Base-by-base conservation (phyloP, 768 basidiomycete genomes). In the Boletus vermiculosoides region DNA sequence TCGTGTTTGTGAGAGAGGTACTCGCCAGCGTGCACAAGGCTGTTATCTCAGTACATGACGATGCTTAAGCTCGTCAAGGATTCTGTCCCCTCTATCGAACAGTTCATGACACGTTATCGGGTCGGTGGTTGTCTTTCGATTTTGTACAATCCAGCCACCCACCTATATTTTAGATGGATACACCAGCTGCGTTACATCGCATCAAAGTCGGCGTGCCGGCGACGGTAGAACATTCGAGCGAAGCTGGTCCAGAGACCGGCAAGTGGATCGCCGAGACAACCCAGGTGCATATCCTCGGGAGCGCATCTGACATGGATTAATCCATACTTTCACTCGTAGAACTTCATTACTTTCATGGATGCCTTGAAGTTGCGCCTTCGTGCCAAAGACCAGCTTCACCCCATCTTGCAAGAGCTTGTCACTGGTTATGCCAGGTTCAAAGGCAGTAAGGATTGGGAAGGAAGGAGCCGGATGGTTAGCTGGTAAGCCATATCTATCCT, bases 231-330 rank as follows among this genome's bases (percentile, higher is more conserved):
- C 96, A 98, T 71, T 91, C 92, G 13, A 89, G 90, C 45, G 94
- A 94, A 71, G 89, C 89, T 9, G 93, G 92, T 1, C 90, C 89
- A 12, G 95, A 98, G 73, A 92, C 92, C 0, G 90, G 91, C 36
- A 97, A 98, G 73, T 94, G 92, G 90, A 93, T 99, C 25, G 96
- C 96, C 10, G 93, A 98, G 73, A 98, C 96, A 6, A 98, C 96
- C 0, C 92, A 96, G 82, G 95, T 92, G 36, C 45, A 72, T 64
- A 15, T 13, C 8, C 45, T 40, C 41, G 12, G 22, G 15, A 6
- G 23, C 1, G 2, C 20, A 36, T 50, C 25, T 7, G 0, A 36
- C 25, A n/a, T 22, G 2, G 15, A 12, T 18, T 18, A 10, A 39
- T 23, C 15, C 11, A 34, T 7, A 1, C 0, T 16, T 23, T 36